Evolutionary conservation across 129 eudicot genomes (phyloP).

Genomic region (Helianthus tuberosus): DNA sequence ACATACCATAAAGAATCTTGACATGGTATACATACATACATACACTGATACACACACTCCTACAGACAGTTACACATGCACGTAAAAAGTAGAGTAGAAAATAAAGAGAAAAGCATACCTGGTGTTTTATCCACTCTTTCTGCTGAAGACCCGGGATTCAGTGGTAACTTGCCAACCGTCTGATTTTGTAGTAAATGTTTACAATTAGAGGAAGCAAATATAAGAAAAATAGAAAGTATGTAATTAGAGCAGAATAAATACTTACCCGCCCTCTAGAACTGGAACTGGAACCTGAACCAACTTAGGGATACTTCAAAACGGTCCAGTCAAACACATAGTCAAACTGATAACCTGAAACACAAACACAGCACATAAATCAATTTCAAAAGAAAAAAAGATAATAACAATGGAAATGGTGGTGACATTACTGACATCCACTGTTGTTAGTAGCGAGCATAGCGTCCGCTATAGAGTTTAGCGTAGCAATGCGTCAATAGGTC

Average conservation of each 20-base stretch:
- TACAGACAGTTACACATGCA: not conserved
- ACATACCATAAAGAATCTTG: not conserved
- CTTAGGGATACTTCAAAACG: conserved; percentile 75
- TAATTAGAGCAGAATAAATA: conserved; percentile 20
- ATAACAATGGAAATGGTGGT: not conserved
- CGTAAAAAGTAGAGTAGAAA: not conserved
- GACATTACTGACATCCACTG: not conserved
- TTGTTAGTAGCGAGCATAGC: too few species aligned
- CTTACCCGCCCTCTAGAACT: conserved; percentile 54
- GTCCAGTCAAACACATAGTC: conserved; percentile 93
- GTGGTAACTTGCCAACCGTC: conserved; percentile 61
- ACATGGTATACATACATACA: not conserved
- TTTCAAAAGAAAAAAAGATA: not conserved
- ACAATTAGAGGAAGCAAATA: conserved; percentile 20
- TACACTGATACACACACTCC: too few species aligned
- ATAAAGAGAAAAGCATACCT: conserved; percentile 47
- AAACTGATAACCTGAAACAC: conserved; percentile 68
- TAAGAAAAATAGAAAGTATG: not conserved
- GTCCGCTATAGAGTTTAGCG: too few species aligned
- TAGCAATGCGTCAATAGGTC: too few species aligned
- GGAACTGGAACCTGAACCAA: conserved; percentile 74
- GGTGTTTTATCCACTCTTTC: conserved; percentile 70
- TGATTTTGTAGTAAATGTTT: conserved; percentile 31
- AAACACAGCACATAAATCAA: not conserved
- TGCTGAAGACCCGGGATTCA: conserved; percentile 72